Percentiles rank a stretch among this genome's conserved stretches.
Conservation (phyloP, 2,329 filamentous ascomycete genomes). For the Fonsecaea pedrosoi region DNA sequence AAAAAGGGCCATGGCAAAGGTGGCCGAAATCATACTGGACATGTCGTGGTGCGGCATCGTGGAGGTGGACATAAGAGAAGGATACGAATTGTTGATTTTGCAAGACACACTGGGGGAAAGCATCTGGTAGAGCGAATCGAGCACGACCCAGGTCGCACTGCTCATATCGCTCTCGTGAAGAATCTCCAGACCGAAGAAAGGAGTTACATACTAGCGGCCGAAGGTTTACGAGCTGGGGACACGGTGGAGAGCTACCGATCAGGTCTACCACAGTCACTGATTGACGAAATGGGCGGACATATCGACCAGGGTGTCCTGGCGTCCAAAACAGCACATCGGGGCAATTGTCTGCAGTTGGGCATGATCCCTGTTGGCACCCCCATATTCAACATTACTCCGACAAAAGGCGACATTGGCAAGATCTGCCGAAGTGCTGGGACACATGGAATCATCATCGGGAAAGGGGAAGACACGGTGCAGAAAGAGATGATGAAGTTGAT, state of each 20-base stretch:
- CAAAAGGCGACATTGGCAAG: slow-evolving; percentile 73
- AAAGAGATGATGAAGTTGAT: slow-evolving; percentile 42
- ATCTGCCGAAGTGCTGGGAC: slow-evolving; percentile 96
- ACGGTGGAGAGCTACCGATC: slow-evolving; percentile 88
- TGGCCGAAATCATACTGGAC: slow-evolving; percentile 85
- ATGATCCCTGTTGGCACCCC: slow-evolving; percentile 96
- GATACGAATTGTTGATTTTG: slow-evolving; percentile 90
- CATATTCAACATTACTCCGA: slow-evolving; percentile 84
- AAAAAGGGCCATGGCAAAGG: slow-evolving; percentile 94
- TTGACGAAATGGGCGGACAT: slow-evolving; percentile 89
- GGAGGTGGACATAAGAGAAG: slow-evolving; percentile 91
- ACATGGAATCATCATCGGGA: slow-evolving; percentile 84
- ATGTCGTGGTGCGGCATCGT: slow-evolving; percentile 86
- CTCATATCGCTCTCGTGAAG: slow-evolving; percentile 87
- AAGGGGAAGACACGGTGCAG: slow-evolving; percentile 72
- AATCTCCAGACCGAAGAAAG: slow-evolving; percentile 75
- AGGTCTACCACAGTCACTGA: slow-evolving; percentile 84
- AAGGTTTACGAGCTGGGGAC: slow-evolving; percentile 91
- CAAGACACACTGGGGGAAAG: slow-evolving; percentile 76
- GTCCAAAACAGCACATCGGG: slow-evolving; percentile 89
- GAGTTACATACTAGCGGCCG: slow-evolving; percentile 93
- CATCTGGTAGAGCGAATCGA: slow-evolving; percentile 93
- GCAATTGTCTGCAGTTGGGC: slow-evolving; percentile 92
- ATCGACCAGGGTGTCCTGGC: slow-evolving; percentile 96
- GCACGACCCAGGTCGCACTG: slow-evolving; percentile 90